Evolutionary conservation across 2,329 filamentous ascomycete genomes (phyloP).

Genomic region (Fusarium poae): DNA sequence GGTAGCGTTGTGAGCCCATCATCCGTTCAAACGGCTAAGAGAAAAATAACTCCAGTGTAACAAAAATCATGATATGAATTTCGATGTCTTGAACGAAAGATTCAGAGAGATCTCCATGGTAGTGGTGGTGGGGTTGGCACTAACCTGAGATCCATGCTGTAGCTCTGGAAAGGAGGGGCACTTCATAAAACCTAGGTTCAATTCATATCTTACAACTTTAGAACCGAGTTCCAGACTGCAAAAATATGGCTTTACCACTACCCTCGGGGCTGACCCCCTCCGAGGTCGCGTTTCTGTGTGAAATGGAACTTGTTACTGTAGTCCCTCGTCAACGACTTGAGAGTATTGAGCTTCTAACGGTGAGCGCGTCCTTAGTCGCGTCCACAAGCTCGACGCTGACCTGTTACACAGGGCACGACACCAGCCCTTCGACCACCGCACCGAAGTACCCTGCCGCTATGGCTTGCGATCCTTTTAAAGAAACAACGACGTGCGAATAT

Average conservation of each 20-base stretch:
- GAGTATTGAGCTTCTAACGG: slow-evolving; percentile 84
- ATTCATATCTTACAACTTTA: slow-evolving; percentile 33
- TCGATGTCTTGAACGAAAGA: too few relatives aligned
- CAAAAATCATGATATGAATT: too few relatives aligned
- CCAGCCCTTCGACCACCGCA: slow-evolving; percentile 83
- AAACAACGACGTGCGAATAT: slow-evolving; percentile 95
- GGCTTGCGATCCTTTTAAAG: slow-evolving; percentile 95
- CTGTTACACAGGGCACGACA: slow-evolving; percentile 75
- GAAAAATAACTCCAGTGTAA: too few relatives aligned
- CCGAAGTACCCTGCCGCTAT: slow-evolving; percentile 83
- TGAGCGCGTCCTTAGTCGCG: slow-evolving; percentile 64
- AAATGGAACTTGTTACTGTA: slow-evolving; percentile 96
- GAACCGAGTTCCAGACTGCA: slow-evolving; percentile 8
- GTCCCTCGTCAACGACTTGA: slow-evolving; percentile 92
- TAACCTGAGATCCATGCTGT: slow-evolving; percentile 5
- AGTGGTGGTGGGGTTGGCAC: slow-evolving; percentile 34
- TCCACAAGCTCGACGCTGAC: slow-evolving; percentile 32
- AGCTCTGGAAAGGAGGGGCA: slow-evolving; percentile 21
- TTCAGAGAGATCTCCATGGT: too few relatives aligned
- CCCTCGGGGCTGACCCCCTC: slow-evolving; percentile 77
- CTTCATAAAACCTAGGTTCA: slow-evolving; percentile 21
- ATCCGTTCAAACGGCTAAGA: too few relatives aligned
- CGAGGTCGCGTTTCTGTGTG: slow-evolving; percentile 93
- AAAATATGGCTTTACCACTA: slow-evolving; percentile 64
- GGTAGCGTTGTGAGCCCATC: too few relatives aligned